Conservation (phyloP, 257 asterid genomes). For the Salvia rosmarinus region DNA sequence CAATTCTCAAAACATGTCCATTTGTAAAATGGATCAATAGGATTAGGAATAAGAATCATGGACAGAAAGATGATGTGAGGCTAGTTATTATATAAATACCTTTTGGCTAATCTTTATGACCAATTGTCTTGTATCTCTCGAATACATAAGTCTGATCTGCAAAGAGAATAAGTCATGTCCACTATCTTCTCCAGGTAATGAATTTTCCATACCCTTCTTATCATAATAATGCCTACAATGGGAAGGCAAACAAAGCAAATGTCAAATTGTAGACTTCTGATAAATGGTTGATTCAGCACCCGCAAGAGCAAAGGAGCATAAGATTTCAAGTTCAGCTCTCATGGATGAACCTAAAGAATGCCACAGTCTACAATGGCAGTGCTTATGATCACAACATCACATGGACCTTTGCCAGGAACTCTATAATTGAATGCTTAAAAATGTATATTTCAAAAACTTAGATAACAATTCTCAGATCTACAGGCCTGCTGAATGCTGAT, state of each 20-base stretch:
- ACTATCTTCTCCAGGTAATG: constrained; percentile 42
- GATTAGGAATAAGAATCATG: constrained; percentile 12
- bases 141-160: constrained; percentile 55
- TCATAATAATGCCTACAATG: constrained; percentile 65
- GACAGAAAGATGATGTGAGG: constrained; percentile 16
- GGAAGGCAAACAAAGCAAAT: constrained; percentile 36
- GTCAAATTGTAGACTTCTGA: constrained; percentile 30
- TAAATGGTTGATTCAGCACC: constrained; percentile 18
- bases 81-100: constrained; percentile 40
- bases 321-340: constrained; percentile 23
- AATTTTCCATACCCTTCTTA: constrained; percentile 45
- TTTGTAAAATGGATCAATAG: background rate
- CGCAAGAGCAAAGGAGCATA: background rate
- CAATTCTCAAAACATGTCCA: constrained; percentile 29
- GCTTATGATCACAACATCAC: constrained; percentile 16
- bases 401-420: background rate
- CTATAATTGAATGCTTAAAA: constrained; percentile 10
- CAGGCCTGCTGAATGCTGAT: constrained; percentile 4
- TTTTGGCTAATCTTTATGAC: constrained; percentile 63
- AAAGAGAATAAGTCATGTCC: constrained; percentile 55
- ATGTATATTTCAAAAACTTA: constrained; percentile 5
- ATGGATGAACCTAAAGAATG: constrained; percentile 8
- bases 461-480: background rate
- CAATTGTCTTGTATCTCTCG: constrained; percentile 47
- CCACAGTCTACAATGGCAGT: constrained; percentile 5